Evolutionary conservation across 768 basidiomycete species (phyloP).

Genomic region (Suillus subluteus): DNA sequence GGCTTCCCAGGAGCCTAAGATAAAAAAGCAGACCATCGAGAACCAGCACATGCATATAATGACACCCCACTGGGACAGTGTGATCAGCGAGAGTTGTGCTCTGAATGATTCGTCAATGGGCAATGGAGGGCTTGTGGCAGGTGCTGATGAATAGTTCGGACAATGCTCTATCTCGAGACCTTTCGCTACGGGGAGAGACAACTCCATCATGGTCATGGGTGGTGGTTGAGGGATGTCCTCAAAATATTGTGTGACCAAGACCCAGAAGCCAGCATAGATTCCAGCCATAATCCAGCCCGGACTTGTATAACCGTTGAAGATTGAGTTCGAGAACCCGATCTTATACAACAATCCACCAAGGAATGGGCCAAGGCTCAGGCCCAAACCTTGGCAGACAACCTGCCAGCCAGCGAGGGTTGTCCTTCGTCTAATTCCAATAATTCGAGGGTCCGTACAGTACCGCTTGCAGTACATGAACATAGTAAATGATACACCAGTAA

Average conservation of each 20-base stretch:
- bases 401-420: conserved; percentile 66
- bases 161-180: conserved; percentile 11
- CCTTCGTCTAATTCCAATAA: conserved; percentile 64
- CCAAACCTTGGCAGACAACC: conserved; percentile 63
- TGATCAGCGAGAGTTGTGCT: conserved; percentile 20
- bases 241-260: conserved; percentile 38
- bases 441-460: conserved; percentile 67
- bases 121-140: background rate
- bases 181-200: conserved; percentile 6
- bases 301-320: conserved; percentile 72
- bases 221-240: conserved; percentile 40
- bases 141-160: conserved; percentile 6
- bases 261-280: conserved; percentile 58
- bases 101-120: conserved; percentile 15
- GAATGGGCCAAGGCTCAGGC: conserved; percentile 67
- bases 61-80: conserved; percentile 51
- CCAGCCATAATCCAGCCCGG: conserved; percentile 68
- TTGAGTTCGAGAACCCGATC: conserved; percentile 54
- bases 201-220: conserved; percentile 12
- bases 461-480: conserved; percentile 71
- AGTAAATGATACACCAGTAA: conserved; percentile 62
- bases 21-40: conserved; percentile 70
- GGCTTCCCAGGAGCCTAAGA: conserved; percentile 70
- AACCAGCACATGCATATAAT: conserved; percentile 71
- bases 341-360: conserved; percentile 64